Evolutionary conservation across 306 rosid species (phyloP), one percentile per base, ranked within the genome.

Genomic region (Citrullus mucosospermus): DNA sequence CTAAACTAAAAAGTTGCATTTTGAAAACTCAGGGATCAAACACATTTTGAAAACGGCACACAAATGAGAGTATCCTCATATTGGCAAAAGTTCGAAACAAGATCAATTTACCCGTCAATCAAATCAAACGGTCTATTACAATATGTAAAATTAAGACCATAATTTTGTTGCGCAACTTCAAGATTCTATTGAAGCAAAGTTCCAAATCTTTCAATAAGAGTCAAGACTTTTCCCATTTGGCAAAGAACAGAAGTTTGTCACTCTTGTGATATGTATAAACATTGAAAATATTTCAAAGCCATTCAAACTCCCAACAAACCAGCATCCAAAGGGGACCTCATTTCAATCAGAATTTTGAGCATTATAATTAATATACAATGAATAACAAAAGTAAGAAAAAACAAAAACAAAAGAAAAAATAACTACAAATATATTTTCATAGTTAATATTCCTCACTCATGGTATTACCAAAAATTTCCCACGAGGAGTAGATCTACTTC

Each of bases 401-500:
- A 44, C 38, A 34, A 36, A 36, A 36, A 36, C 6, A 36, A 36
- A 36, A 36, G 39, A 36, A 36, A 36, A 8, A 7, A 28, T 14
- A 72, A 44, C 77, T 48, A 72, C 77, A 72, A 13, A 46, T 53
- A 34, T 53, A 53, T 74, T 32, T 34, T 74, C 62, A 30, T 17
- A 22, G 57, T 22, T n/a, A 75, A 17, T 17, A 8, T 20, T 25
- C 73, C 20, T 80, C 82, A 84, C 83, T 87, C 87, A 92, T 56
- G 93, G 82, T 53, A 80, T 69, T 67, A 83, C 84, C 78, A 87
- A 88, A 85, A 88, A 85, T 79, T 94, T 88, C 41, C 98, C 94
- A 10, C 96, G 97, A 46, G 98, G 97, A 12, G 97, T 88, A 1
- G 98, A 92, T 48, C 88, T 88, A 81, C 97, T 94, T 82, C 98